These are phyloP conservation scores for Yamadazyma pseudoaaseri DNA, from an alignment of 1,139 yeast species.

Conservation along the genomic window DNA sequence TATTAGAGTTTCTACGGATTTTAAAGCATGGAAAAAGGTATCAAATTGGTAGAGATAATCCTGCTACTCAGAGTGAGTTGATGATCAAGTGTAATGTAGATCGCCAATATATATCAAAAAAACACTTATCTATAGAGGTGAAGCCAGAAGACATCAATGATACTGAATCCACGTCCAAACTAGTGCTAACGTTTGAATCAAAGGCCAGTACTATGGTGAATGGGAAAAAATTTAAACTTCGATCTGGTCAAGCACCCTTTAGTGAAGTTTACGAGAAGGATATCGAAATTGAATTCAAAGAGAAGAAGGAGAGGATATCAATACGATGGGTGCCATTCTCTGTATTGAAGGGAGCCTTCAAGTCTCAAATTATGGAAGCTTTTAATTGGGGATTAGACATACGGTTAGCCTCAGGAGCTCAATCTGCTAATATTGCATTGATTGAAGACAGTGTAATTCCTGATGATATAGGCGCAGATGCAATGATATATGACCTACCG, in stretches of 20 bases:
- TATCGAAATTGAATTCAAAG: constrained; percentile 21
- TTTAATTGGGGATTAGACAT: constrained; percentile 22
- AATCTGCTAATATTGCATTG: constrained; percentile 6
- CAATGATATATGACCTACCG: constrained; percentile 9
- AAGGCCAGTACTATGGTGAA: constrained; percentile 32
- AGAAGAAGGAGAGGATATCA: constrained; percentile 16
- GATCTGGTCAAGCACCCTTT: constrained; percentile 17
- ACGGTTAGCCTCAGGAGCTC: constrained; percentile 19
- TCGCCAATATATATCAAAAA: constrained; percentile 29
- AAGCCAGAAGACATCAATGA: constrained; percentile 4
- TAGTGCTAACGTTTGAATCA: constrained; percentile 25
- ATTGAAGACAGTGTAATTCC: constrained; percentile 2
- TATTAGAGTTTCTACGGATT: constrained; percentile 6
- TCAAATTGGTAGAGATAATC: constrained; percentile 28
- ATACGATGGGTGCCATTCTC: constrained; percentile 26
- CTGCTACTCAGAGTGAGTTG: constrained; percentile 17
- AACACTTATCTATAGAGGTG: constrained; percentile 25
- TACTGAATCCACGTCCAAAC: constrained; percentile 15
- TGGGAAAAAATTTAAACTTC: constrained; percentile 23
- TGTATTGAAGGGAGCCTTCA: constrained; percentile 3
- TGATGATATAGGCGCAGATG: constrained; percentile 5
- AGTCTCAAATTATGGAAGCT: constrained; percentile 9
- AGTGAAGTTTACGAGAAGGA: constrained; percentile 14
- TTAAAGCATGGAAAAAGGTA: constrained; percentile 19
- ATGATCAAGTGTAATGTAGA: constrained; percentile 18